phyloP scores from a whole-genome alignment of 83 land plant genomes.

The Picea mariana region DNA sequence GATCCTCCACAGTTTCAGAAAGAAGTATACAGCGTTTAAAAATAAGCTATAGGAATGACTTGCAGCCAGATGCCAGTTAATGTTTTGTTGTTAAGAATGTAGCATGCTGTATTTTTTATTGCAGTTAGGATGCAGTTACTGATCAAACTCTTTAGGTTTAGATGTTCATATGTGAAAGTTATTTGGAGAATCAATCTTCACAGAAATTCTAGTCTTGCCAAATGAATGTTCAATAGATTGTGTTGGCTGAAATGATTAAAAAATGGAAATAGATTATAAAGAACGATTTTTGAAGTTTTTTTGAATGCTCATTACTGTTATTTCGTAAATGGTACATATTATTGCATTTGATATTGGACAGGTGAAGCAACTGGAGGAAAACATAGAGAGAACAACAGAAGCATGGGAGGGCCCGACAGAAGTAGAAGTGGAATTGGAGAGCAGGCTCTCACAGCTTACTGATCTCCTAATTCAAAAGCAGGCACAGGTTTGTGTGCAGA shows the following conservation, averaged over 20 bases:
- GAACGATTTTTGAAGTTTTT: not conserved
- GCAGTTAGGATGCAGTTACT: not conserved
- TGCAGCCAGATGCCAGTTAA: not conserved
- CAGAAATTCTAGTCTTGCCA: not conserved
- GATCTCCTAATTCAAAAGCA: constrained; percentile 78
- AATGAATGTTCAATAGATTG: not conserved
- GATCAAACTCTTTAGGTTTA: not conserved
- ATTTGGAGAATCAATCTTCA: not conserved
- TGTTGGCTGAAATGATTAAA: not conserved
- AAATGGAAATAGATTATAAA: not conserved
- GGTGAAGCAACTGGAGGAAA: constrained; percentile 52
- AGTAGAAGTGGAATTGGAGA: constrained; percentile 64
- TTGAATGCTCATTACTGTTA: not conserved
- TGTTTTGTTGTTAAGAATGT: not conserved
- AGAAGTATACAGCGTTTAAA: not conserved
- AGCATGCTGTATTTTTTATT: not conserved
- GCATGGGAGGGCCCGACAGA: constrained; percentile 59
- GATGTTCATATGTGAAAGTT: not conserved
- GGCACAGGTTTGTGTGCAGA: constrained; percentile 47
- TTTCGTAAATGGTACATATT: not conserved
- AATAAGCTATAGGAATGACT: not conserved
- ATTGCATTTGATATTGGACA: not conserved
- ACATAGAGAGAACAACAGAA: constrained; percentile 40
- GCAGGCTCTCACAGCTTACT: constrained; percentile 61
- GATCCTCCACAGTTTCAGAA: not conserved